Conservation (phyloP, 768 basidiomycete genomes). For the Jaapia argillacea region DNA sequence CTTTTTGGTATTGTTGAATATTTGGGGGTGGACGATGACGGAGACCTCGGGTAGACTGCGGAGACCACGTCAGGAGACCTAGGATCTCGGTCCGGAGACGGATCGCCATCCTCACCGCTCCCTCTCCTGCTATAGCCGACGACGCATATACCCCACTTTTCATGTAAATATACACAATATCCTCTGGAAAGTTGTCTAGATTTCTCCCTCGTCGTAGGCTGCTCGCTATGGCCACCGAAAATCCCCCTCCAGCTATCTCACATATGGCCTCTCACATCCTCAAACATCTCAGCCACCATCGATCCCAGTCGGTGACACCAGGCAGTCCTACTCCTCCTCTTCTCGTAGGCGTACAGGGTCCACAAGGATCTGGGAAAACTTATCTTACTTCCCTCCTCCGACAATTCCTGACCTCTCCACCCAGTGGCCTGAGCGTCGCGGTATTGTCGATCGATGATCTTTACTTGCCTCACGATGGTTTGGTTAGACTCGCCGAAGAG, state of each 20-base stretch:
- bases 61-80: too few species aligned
- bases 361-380: slow-evolving; percentile 92
- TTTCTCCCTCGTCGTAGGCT: too few species aligned
- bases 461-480: slow-evolving; percentile 63
- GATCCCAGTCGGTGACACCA: slow-evolving; percentile 10
- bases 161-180: too few species aligned
- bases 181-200: too few species aligned
- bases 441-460: slow-evolving; percentile 79
- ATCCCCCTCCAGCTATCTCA: slow-evolving; percentile 23
- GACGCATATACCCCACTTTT: too few species aligned
- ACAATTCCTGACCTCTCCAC: slow-evolving; percentile 24
- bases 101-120: too few species aligned
- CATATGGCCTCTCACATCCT: slow-evolving; percentile 30
- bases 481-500: slow-evolving; percentile 42
- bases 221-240: too few species aligned
- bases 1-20: too few species aligned
- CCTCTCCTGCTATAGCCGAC: too few species aligned
- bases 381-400: slow-evolving; percentile 57
- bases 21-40: too few species aligned
- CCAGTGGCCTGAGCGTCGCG: slow-evolving; percentile 43
- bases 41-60: too few species aligned
- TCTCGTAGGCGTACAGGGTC: slow-evolving; percentile 84
- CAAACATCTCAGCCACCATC: slow-evolving; percentile 23
- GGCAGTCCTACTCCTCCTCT: slow-evolving; percentile 38
- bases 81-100: too few species aligned